Percentiles rank a stretch among this genome's conserved stretches.
Conservation (phyloP, 169 alveolate genomes). For the Cryptosporidium ubiquitum region DNA sequence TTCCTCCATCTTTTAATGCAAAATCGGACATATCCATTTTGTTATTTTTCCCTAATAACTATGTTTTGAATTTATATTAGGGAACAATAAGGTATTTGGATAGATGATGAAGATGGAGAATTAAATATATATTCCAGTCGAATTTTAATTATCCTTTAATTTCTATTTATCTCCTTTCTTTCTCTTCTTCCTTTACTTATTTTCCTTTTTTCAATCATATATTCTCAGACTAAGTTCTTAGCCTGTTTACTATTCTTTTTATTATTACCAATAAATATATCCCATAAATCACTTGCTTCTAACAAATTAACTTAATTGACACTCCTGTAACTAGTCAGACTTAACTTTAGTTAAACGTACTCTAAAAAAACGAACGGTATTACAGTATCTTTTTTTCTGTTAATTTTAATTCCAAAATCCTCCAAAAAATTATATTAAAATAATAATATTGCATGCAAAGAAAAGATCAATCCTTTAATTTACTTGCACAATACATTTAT, state of each 20-base stretch:
- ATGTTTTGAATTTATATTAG: background rate
- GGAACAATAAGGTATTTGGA: background rate
- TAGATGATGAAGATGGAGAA: background rate
- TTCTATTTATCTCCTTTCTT: background rate
- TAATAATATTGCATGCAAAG: background rate
- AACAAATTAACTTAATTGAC: too few species aligned
- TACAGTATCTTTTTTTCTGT: too few species aligned
- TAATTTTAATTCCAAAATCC: background rate
- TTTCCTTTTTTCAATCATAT: background rate
- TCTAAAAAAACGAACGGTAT: too few species aligned
- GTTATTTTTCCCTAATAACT: background rate
- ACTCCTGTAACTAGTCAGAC: background rate
- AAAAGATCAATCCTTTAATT: background rate
- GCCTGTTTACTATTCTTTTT: background rate
- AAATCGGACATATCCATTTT: constrained; percentile 63
- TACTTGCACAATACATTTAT: background rate
- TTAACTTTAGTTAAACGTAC: too few species aligned
- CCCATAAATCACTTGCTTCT: background rate
- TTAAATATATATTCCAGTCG: background rate
- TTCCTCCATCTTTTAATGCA: constrained; percentile 47
- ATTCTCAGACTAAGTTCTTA: too few species aligned
- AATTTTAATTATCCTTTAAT: background rate
- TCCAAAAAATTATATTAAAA: background rate
- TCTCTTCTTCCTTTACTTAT: background rate
- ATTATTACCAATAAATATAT: background rate